Conservation (phyloP, 140 eudicot species). For the Erigeron philadelphicus region DNA sequence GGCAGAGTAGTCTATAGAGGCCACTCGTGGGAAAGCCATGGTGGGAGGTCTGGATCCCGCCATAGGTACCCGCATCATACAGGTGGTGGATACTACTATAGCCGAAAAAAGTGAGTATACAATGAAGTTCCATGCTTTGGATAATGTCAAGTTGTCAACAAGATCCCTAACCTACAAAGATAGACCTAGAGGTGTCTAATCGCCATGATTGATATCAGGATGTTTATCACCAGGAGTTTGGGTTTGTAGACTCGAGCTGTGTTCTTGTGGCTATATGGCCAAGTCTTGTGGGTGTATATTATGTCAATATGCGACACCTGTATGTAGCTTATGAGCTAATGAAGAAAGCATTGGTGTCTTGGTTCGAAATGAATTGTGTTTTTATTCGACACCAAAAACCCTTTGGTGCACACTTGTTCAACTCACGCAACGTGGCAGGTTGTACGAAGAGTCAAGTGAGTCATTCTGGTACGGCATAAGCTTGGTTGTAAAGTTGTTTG, state of each 20-base stretch:
- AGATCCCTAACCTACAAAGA: background rate
- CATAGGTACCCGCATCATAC: constrained; percentile 64
- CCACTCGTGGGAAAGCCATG: constrained; percentile 67
- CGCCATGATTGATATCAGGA: background rate
- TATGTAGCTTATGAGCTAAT: constrained; percentile 9
- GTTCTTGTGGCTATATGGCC: constrained; percentile 15
- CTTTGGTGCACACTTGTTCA: background rate
- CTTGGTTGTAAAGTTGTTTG: background rate
- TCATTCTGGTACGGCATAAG: background rate
- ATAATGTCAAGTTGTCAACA: background rate
- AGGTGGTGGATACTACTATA: constrained; percentile 66
- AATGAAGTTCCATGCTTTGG: background rate
- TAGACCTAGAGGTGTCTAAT: background rate
- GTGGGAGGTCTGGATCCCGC: constrained; percentile 76
- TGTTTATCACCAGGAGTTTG: constrained; percentile 1
- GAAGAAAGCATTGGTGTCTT: background rate
- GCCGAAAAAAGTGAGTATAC: constrained; percentile 47
- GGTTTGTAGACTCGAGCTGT: background rate
- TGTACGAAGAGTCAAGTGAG: background rate
- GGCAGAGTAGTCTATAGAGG: constrained; percentile 53
- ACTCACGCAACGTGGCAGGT: background rate
- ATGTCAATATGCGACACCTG: background rate
- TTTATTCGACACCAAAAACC: background rate
- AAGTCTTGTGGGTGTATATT: constrained; percentile 21
- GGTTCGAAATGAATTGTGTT: background rate